Base-by-base conservation (phyloP, 2,329 filamentous ascomycete genomes). In the Didymella arachidicola region DNA sequence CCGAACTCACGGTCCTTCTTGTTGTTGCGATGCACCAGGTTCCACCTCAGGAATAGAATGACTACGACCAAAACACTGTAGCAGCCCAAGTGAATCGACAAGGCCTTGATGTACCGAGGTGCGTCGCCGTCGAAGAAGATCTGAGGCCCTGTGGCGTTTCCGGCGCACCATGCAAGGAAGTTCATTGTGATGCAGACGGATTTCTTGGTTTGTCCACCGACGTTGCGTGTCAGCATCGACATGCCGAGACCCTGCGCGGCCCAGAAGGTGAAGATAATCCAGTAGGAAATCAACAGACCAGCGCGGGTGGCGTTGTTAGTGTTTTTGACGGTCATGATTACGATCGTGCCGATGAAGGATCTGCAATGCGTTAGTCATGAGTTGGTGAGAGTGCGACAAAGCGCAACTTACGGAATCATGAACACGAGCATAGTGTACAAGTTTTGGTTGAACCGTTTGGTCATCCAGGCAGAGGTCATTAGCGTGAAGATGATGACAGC, bases 261-360 rank as follows among this genome's bases (percentile, higher is more conserved):
- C 89, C 89, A 92, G 83, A 93, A 93, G 5, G 87, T 91, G 18
- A 92, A 82, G 0, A 87, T 88, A 61, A 92, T 88, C 78, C 92
- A 93, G 80, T 92, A 93, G 69, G 83, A 85, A 68, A 92, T 85
- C 14, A 92, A 78, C 0, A 93, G 81, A 6, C 89, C 89, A 27
- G 88, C 82, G 74, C 89, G 84, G 36, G 86, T 87, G 8, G 83
- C 75, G 34, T 81, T 80, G 42, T 80, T 84, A 7, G 81, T 80
- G 64, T 88, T 87, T 22, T 83, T 75, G 7, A 92, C 82, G 0
- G 86, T 88, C 73, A 92, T 89, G 54, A 92, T 83, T 38, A 91
- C 83, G 51, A 90, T 87, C 1, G 89, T 92, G 51, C 89, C 89
- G 45, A 89, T 72, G 68, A 90, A 89, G 0, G 88, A 90, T 18